Conservation (phyloP, 257 asterid genomes). For the Ilex asprella region DNA sequence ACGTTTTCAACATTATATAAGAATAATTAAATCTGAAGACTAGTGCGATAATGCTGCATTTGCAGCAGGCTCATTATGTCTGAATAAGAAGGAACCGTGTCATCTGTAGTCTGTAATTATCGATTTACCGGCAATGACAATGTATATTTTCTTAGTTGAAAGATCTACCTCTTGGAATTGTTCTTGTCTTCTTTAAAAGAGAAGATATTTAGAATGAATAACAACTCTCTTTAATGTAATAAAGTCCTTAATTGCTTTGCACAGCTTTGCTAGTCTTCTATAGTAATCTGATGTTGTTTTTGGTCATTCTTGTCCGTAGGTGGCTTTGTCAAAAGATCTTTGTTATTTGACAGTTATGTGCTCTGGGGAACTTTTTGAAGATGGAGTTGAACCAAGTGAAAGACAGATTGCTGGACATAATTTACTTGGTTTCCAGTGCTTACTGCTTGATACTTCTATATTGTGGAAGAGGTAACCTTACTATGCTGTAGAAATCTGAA, state of each 20-base stretch:
- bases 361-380: slow-evolving; percentile 52
- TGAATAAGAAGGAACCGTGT: no score
- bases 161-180: no score
- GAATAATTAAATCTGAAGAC: no score
- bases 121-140: no score
- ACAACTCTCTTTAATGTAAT: background rate
- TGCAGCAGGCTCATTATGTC: no score
- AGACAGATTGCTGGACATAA: slow-evolving; percentile 31
- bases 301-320: slow-evolving; percentile 38
- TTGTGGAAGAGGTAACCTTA: slow-evolving; percentile 66
- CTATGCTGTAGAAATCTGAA: background rate
- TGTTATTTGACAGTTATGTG: slow-evolving; percentile 63
- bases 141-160: no score
- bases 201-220: no score
- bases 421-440: slow-evolving; percentile 56
- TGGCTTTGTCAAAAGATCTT: slow-evolving; percentile 71
- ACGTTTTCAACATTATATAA: no score
- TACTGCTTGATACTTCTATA: slow-evolving; percentile 77
- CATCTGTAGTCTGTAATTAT: no score
- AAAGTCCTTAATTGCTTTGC: background rate
- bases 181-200: no score
- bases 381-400: slow-evolving; percentile 31
- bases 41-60: no score
- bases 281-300: slow-evolving; percentile 7
- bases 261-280: background rate